Percentiles rank a stretch among this genome's conserved stretches.
These are phyloP conservation scores for Teratosphaeria gauchensis DNA, from an alignment of 2,329 filamentous ascomycete species.

Conservation along the genomic window DNA sequence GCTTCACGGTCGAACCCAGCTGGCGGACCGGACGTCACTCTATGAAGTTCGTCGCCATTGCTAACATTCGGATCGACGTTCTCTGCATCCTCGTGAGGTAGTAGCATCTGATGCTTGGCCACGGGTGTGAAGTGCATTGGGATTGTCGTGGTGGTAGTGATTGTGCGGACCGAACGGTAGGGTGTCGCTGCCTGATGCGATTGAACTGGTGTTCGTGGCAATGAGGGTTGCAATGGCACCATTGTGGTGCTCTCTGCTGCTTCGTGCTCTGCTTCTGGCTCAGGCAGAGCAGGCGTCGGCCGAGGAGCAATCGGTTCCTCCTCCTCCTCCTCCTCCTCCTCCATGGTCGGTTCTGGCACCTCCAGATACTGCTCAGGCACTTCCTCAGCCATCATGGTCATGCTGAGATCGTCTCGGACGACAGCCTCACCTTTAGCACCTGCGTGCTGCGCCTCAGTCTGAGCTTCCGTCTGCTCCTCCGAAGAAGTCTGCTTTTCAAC, in stretches of 20 bases:
- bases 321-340: constrained; percentile 12
- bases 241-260: constrained; percentile 2
- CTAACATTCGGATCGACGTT: constrained; percentile 10
- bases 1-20: constrained; percentile 50
- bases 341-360: neutral
- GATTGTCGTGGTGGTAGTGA: constrained; percentile 40
- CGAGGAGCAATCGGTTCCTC: constrained; percentile 11
- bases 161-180: constrained; percentile 27
- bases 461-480: constrained; percentile 1
- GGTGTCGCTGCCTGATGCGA: constrained; percentile 5
- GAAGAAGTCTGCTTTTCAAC: neutral
- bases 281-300: constrained; percentile 10
- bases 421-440: constrained; percentile 3
- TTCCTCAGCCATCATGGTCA: constrained; percentile 14
- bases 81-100: constrained; percentile 9
- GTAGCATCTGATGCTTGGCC: constrained; percentile 19
- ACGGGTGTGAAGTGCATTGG: constrained; percentile 37
- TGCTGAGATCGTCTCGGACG: constrained; percentile 13
- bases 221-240: constrained; percentile 24
- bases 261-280: constrained; percentile 5
- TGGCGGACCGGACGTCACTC: neutral
- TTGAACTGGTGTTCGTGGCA: constrained; percentile 14
- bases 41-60: constrained; percentile 4
- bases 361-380: neutral
- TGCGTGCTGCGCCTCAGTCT: constrained; percentile 5